A percentile compares a stretch with the other conserved stretches of the same genome.
Evolutionary conservation across 768 basidiomycete species (phyloP).

Genomic region (Hericium rajendrae): DNA sequence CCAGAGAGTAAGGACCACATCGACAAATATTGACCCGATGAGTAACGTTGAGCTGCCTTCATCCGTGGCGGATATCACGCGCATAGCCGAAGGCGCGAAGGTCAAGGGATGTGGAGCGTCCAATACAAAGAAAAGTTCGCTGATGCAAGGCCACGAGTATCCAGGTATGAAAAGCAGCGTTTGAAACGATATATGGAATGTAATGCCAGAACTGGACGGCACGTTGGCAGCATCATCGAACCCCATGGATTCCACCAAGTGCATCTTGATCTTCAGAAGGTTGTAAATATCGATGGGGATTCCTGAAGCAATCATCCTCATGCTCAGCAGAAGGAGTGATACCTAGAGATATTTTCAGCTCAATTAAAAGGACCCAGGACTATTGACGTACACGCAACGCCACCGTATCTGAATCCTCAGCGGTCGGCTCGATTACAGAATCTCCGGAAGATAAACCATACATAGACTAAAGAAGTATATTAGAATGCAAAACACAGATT

Average conservation of each 20-base stretch:
- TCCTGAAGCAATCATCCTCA: conserved; percentile 62
- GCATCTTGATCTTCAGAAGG: conserved; percentile 50
- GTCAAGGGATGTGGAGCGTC: conserved; percentile 47
- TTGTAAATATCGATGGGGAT: conserved; percentile 40
- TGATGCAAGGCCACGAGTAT: conserved; percentile 43
- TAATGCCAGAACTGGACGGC: conserved; percentile 37
- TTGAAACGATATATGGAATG: conserved; percentile 46
- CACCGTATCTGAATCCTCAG: conserved; percentile 37
- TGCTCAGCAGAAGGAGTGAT: conserved; percentile 44
- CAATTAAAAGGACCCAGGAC: background rate
- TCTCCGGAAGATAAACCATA: conserved; percentile 31
- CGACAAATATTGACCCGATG: conserved; percentile 56
- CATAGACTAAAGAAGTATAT: conserved; percentile 27
- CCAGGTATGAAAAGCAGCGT: conserved; percentile 33
- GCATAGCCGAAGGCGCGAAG: conserved; percentile 38
- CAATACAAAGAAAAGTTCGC: conserved; percentile 45
- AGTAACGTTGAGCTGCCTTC: conserved; percentile 35
- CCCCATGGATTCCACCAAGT: conserved; percentile 40
- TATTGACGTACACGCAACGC: conserved; percentile 33
- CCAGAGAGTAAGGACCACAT: conserved; percentile 45
- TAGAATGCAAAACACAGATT: background rate
- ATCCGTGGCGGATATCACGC: conserved; percentile 28
- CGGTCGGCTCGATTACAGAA: conserved; percentile 7
- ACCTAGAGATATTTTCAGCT: conserved; percentile 27
- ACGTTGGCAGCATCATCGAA: conserved; percentile 41